These are phyloP conservation scores for Boletus semigastroideus DNA, from an alignment of 1,284 basidiomycete species.

Conservation along the genomic window DNA sequence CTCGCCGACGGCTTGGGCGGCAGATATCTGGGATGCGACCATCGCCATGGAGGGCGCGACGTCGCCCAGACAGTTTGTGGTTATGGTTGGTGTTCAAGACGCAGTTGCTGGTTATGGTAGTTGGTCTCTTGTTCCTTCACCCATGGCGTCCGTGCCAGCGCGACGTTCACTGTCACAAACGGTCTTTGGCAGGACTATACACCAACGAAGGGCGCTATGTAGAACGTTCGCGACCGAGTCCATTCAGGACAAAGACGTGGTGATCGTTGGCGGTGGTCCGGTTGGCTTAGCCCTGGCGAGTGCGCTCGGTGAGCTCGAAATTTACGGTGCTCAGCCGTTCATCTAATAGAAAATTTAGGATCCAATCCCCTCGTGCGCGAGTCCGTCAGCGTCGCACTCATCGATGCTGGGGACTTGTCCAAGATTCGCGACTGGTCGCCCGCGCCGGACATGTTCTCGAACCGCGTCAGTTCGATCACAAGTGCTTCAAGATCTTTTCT, in stretches of 20 bases:
- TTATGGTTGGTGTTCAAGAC: not conserved
- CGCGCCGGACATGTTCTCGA: slow-evolving; percentile 66
- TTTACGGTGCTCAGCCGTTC: no score
- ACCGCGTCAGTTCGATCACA: slow-evolving; percentile 89
- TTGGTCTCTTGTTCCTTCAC: not conserved
- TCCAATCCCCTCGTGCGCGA: slow-evolving; percentile 50
- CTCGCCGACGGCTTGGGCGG: slow-evolving; percentile 81
- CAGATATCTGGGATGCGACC: slow-evolving; percentile 60
- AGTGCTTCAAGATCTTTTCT: slow-evolving; percentile 80
- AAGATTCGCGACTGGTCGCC: slow-evolving; percentile 70
- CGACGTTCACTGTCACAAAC: slow-evolving; percentile 7
- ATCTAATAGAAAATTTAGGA: slow-evolving; percentile 39
- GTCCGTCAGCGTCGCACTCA: slow-evolving; percentile 61
- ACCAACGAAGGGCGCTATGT: not conserved
- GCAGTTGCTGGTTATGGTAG: not conserved
- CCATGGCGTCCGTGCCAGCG: slow-evolving; percentile 3
- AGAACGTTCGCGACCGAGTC: slow-evolving; percentile 19
- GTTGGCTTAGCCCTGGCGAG: slow-evolving; percentile 88
- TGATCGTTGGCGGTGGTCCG: slow-evolving; percentile 94
- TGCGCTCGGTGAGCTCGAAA: slow-evolving; percentile 66
- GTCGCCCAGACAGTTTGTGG: no score
- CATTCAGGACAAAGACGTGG: slow-evolving; percentile 72
- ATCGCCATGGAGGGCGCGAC: slow-evolving; percentile 31
- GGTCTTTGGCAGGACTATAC: slow-evolving; percentile 6
- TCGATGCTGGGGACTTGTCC: slow-evolving; percentile 79